These are phyloP conservation scores for Rhizopus arrhizus DNA, from an alignment of 371 early-diverging fungal species.

Conservation along the genomic window DNA sequence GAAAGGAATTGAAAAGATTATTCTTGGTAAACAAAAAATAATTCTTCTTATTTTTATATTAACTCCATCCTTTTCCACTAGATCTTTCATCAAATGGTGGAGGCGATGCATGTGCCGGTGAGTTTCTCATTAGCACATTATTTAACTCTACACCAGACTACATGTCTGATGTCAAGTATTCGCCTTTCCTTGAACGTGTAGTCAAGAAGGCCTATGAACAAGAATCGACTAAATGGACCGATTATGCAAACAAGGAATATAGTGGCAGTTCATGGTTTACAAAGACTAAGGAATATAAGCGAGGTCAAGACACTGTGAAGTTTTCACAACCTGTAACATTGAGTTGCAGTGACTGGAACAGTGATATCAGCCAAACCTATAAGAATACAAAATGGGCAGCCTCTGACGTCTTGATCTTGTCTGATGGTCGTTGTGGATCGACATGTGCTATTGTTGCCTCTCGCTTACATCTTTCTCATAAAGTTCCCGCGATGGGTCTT, in stretches of 20 bases:
- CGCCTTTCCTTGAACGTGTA: slow-evolving; percentile 48
- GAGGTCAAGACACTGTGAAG: slow-evolving; percentile 35
- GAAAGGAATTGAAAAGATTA: slow-evolving; percentile 49
- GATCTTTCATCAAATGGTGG: slow-evolving; percentile 55
- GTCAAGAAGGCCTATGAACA: slow-evolving; percentile 40
- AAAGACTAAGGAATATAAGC: slow-evolving; percentile 33
- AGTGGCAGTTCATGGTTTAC: slow-evolving; percentile 40
- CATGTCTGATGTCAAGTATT: slow-evolving; percentile 50
- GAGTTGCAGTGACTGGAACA: slow-evolving; percentile 32
- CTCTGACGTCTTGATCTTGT: slow-evolving; percentile 44
- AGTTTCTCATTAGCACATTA: slow-evolving; percentile 51
- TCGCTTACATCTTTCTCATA: slow-evolving; percentile 50
- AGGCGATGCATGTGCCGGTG: slow-evolving; percentile 58
- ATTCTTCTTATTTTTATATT: not conserved
- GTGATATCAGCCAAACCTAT: slow-evolving; percentile 20
- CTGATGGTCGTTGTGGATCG: slow-evolving; percentile 56
- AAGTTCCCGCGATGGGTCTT: slow-evolving; percentile 54
- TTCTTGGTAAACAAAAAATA: slow-evolving; percentile 25
- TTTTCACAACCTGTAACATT: slow-evolving; percentile 46
- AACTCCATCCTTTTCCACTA: not conserved
- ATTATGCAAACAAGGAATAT: slow-evolving; percentile 33
- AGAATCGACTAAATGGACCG: slow-evolving; percentile 48
- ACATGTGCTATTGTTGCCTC: slow-evolving; percentile 59
- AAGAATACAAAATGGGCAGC: slow-evolving; percentile 43
- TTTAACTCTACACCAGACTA: slow-evolving; percentile 50